These are phyloP conservation scores for Hanseniaspora thailandica DNA, from an alignment of 805 yeast species.

Conservation along the genomic window DNA sequence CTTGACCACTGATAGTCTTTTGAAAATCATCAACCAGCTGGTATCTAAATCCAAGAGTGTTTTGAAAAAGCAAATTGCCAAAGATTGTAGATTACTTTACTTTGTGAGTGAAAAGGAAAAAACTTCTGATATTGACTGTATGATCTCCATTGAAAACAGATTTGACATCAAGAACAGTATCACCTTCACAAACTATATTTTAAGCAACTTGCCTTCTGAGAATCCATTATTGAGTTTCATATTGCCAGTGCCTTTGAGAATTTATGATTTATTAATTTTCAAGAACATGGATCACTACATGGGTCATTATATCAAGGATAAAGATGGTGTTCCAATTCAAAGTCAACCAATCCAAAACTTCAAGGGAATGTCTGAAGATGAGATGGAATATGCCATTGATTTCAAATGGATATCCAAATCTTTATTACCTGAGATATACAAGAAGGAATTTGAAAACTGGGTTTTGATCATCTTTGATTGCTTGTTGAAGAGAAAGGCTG, in stretches of 20 bases:
- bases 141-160: constrained; percentile 13
- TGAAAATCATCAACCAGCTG: constrained; percentile 45
- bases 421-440: constrained; percentile 63
- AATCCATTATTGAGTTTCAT: constrained; percentile 20
- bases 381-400: constrained; percentile 34
- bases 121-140: constrained; percentile 1
- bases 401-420: constrained; percentile 65
- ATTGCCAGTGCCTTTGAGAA: constrained; percentile 33
- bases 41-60: constrained; percentile 10
- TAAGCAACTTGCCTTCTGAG: not conserved
- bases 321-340: constrained; percentile 4
- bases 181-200: constrained; percentile 8
- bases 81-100: constrained; percentile 7
- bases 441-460: constrained; percentile 83
- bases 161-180: constrained; percentile 12
- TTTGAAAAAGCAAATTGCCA: constrained; percentile 5
- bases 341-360: constrained; percentile 31
- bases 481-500: constrained; percentile 43
- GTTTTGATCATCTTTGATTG: constrained; percentile 61
- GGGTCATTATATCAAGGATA: constrained; percentile 36
- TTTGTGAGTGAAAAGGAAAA: constrained; percentile 1
- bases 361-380: constrained; percentile 28
- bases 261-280: constrained; percentile 61
- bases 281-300: constrained; percentile 82
- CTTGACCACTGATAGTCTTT: constrained; percentile 65